Conservation (phyloP, 2,329 filamentous ascomycete species). For the Hypoxylon sp. region DNA sequence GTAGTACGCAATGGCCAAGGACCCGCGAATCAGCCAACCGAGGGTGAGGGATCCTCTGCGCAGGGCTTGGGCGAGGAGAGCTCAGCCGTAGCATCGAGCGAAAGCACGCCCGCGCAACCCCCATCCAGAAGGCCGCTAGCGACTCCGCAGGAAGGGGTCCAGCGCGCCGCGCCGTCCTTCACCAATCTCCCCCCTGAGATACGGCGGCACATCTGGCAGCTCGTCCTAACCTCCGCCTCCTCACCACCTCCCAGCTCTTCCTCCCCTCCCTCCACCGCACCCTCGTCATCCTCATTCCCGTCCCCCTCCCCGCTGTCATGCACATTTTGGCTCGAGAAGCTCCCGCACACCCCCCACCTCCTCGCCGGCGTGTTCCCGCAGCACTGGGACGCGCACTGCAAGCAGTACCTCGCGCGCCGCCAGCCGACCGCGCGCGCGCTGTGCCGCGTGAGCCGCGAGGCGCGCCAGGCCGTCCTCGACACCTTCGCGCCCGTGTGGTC, state of each 20-base stretch:
- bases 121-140: too few relatives aligned
- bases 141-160: too few relatives aligned
- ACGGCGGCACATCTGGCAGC: slow-evolving; percentile 42
- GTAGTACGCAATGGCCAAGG: slow-evolving; percentile 11
- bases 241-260: neutral
- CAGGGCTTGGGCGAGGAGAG: too few relatives aligned
- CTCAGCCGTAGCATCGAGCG: neutral
- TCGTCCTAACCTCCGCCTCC: slow-evolving; percentile 25
- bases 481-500: slow-evolving; percentile 37
- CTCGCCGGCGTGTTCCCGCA: slow-evolving; percentile 34
- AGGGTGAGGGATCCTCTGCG: slow-evolving; percentile 4
- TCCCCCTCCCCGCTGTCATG: slow-evolving; percentile 27
- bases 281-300: neutral
- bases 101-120: neutral
- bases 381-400: slow-evolving; percentile 25
- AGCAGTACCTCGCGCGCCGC: slow-evolving; percentile 31
- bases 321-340: slow-evolving; percentile 33
- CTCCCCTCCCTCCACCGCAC: neutral
- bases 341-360: slow-evolving; percentile 32
- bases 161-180: slow-evolving; percentile 19
- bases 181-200: slow-evolving; percentile 32
- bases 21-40: neutral
- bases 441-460: slow-evolving; percentile 40
- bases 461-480: slow-evolving; percentile 38
- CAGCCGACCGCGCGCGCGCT: slow-evolving; percentile 36